Evolutionary conservation across 495 filamentous ascomycete species (phyloP).

Genomic region (Aspergillus indologenus): DNA sequence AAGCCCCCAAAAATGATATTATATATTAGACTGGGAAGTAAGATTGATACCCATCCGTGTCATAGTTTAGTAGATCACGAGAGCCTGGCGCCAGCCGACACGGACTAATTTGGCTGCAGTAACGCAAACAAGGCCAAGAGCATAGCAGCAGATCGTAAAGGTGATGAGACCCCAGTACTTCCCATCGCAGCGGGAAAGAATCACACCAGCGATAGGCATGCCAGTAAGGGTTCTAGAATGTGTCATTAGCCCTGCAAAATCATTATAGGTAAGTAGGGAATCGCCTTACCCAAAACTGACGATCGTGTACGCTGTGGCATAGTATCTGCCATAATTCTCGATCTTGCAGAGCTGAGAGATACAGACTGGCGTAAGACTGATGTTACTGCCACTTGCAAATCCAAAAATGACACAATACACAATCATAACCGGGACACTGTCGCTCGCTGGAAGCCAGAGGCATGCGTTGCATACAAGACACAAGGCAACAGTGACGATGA

Average conservation of each 20-base stretch:
- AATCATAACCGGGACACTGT: slow-evolving; percentile 58
- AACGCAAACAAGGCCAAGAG: slow-evolving; percentile 57
- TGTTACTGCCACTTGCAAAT: slow-evolving; percentile 80
- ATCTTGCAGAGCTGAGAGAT: slow-evolving; percentile 88
- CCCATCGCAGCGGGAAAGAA: slow-evolving; percentile 54
- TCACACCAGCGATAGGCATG: slow-evolving; percentile 80
- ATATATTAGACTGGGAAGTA: too few species aligned
- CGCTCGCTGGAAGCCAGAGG: slow-evolving; percentile 73
- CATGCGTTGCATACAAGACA: slow-evolving; percentile 68
- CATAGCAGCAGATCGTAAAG: slow-evolving; percentile 65
- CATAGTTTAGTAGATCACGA: slow-evolving; percentile 36
- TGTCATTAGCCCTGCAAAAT: slow-evolving; percentile 18
- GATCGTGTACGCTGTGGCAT: slow-evolving; percentile 82
- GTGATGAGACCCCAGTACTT: slow-evolving; percentile 63
- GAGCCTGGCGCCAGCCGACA: slow-evolving; percentile 61
- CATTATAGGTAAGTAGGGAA: slow-evolving; percentile 17
- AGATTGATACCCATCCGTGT: too few species aligned
- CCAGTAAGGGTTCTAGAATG: slow-evolving; percentile 61
- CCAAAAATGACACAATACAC: slow-evolving; percentile 78
- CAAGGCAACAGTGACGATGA: slow-evolving; percentile 53
- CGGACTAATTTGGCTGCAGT: slow-evolving; percentile 58
- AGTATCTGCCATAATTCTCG: slow-evolving; percentile 80
- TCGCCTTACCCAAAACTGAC: slow-evolving; percentile 72
- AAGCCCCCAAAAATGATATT: not conserved
- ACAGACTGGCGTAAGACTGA: slow-evolving; percentile 83